These are phyloP conservation scores for Limtongia smithiae DNA, from an alignment of 805 yeast species.

Conservation along the genomic window DNA sequence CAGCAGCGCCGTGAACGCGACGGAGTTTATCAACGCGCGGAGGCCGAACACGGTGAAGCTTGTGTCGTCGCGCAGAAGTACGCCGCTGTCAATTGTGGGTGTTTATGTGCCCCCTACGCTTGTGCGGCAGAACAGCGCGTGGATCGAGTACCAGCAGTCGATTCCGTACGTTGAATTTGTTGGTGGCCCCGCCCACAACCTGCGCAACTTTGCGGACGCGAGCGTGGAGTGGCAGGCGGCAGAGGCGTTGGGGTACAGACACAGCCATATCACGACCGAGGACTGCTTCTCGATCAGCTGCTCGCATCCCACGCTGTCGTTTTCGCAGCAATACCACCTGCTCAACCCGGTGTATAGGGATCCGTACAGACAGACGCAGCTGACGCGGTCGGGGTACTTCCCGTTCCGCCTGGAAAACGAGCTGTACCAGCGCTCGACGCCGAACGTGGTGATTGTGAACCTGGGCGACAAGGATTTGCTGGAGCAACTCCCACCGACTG, in stretches of 20 bases:
- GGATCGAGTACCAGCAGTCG: slow-evolving; percentile 7
- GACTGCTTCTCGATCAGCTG: slow-evolving; percentile 5
- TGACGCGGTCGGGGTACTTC: slow-evolving; percentile 21
- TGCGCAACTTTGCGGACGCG: slow-evolving; percentile 5
- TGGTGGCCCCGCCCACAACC: slow-evolving; percentile 15
- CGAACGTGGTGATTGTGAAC: slow-evolving; percentile 20
- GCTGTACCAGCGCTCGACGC: slow-evolving; percentile 14
- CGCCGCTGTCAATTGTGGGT: slow-evolving; percentile 21
- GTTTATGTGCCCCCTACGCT: slow-evolving; percentile 13
- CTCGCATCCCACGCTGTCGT: slow-evolving; percentile 1
- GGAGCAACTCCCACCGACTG: slow-evolving; percentile 1
- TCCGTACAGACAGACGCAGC: slow-evolving; percentile 12
- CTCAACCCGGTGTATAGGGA: slow-evolving; percentile 19
- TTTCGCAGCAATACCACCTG: slow-evolving; percentile 15
- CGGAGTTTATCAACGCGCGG: slow-evolving; percentile 1
- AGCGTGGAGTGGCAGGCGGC: slow-evolving; percentile 24
- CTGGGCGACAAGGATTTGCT: slow-evolving; percentile 19
- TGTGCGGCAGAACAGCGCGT: slow-evolving; percentile 16
- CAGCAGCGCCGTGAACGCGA: background rate
- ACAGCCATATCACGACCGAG: slow-evolving; percentile 19
- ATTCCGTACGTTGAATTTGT: slow-evolving; percentile 26
- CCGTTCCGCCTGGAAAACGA: slow-evolving; percentile 9
- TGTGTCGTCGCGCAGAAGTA: slow-evolving; percentile 16
- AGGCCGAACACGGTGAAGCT: slow-evolving; percentile 22
- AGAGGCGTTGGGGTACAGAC: slow-evolving; percentile 14